phyloP scores from a whole-genome alignment of 768 basidiomycete genomes.

The Suillus luteus region DNA sequence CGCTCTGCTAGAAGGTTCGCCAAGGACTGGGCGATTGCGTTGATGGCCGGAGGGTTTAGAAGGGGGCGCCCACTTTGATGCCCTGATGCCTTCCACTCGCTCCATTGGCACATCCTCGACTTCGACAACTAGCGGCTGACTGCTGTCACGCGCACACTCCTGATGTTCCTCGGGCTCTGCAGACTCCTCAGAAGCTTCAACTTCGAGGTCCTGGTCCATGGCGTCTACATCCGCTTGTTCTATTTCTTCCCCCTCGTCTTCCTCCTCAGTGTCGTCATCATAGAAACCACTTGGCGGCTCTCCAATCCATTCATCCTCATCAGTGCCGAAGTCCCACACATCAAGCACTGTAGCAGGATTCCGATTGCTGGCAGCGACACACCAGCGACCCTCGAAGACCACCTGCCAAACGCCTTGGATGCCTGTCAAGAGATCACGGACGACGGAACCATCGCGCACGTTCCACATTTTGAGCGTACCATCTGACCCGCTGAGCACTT shows the following conservation, averaged over 20 bases:
- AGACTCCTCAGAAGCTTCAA: slow-evolving; percentile 36
- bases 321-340: slow-evolving; percentile 87
- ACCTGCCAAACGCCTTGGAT: slow-evolving; percentile 99
- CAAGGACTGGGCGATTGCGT: slow-evolving; percentile 20
- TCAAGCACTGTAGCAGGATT: slow-evolving; percentile 78
- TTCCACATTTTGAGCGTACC: slow-evolving; percentile 99
- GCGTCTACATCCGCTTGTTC: slow-evolving; percentile 66
- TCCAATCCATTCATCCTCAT: slow-evolving; percentile 76
- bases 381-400: slow-evolving; percentile 90
- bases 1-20: slow-evolving; percentile 28
- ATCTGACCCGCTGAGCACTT: slow-evolving; percentile 93
- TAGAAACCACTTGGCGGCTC: slow-evolving; percentile 77
- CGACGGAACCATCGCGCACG: slow-evolving; percentile 79
- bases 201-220: slow-evolving; percentile 66
- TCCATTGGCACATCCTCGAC: slow-evolving; percentile 37
- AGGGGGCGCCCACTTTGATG: slow-evolving; percentile 33
- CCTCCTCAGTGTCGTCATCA: slow-evolving; percentile 62
- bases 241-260: slow-evolving; percentile 41
- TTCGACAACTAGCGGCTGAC: slow-evolving; percentile 28
- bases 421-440: slow-evolving; percentile 86
- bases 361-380: slow-evolving; percentile 90
- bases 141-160: slow-evolving; percentile 31
- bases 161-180: slow-evolving; percentile 28
- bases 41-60: slow-evolving; percentile 21
- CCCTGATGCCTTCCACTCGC: slow-evolving; percentile 28